phyloP scores from a whole-genome alignment of 1,284 basidiomycete species.

The Cystobasidium sp. region DNA sequence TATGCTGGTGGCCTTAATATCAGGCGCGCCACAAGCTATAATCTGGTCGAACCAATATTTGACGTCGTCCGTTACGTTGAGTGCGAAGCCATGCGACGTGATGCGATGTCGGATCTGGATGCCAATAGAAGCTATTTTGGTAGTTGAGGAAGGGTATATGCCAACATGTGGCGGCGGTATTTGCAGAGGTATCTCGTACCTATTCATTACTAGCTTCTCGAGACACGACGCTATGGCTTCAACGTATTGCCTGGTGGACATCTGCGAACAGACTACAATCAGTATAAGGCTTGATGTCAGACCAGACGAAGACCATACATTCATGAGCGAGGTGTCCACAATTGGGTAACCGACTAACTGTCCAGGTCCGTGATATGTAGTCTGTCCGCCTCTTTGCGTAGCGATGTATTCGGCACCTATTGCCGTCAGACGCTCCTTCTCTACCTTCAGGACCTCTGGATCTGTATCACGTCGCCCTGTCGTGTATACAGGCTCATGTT shows the following conservation, averaged over 20 bases:
- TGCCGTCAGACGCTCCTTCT: conserved; percentile 69
- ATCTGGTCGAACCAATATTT: conserved; percentile 81
- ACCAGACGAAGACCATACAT: conserved; percentile 55
- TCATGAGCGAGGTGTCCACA: conserved; percentile 72
- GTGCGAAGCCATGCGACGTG: conserved; percentile 90
- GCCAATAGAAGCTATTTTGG: conserved; percentile 91
- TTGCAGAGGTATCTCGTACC: conserved; percentile 53
- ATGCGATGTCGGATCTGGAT: conserved; percentile 94
- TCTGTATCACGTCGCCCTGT: conserved; percentile 80
- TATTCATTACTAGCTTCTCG: conserved; percentile 52
- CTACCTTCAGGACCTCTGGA: conserved; percentile 56
- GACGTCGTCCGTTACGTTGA: conserved; percentile 85
- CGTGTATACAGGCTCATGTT: conserved; percentile 94
- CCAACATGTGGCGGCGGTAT: conserved; percentile 67
- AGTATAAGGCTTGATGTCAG: background rate
- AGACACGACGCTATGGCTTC: conserved; percentile 59
- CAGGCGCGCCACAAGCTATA: conserved; percentile 89
- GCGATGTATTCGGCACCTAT: conserved; percentile 86
- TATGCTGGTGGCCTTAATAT: conserved; percentile 70
- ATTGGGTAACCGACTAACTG: conserved; percentile 96
- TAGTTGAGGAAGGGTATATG: conserved; percentile 68
- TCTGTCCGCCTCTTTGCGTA: conserved; percentile 84
- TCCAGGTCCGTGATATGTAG: conserved; percentile 97
- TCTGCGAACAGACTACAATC: conserved; percentile 51
- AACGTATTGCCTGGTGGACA: conserved; percentile 61